Evolutionary conservation across 305 asterid genomes (phyloP), one percentile per base, ranked within the genome.

Genomic region (Lippia alba): DNA sequence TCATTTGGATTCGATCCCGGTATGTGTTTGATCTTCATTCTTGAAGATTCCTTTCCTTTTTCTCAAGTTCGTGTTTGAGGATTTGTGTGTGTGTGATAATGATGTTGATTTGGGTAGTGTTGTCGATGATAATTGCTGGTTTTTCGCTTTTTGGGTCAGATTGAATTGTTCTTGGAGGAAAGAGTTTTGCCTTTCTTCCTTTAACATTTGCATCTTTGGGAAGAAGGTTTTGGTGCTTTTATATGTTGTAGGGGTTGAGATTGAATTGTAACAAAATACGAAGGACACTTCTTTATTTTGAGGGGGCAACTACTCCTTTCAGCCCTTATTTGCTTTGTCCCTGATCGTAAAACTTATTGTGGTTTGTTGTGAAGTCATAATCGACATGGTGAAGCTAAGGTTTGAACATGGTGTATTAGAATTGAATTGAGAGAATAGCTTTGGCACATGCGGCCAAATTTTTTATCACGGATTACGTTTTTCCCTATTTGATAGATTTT

Each of bases 1-100:
- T 30, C 99, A 94, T 78, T 78, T 94, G 75, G 96, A 88, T 67
- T 94, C 99, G 4, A 89, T 94, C 44, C 94, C 97, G 81, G 97
- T 94, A 81, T 58, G 64, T 58, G 64, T 65, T 12, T 69, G 65
- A 49, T 65, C 17, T 51, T 60, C 39, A 34, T 3, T 40, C 12
- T 68, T 39, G n/a, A 12, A 12, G 64, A 36, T 36, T 36, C 9
- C 9, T 56, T 49, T 40, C 17, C 64, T 49, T 45, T 17, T 51
- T 24, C 8, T 36, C 41, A 20, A 34, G 60, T 67, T 75, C 46
- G 12, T 45, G 63, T 56, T 68, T 56, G 50, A 34, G 54, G 63
- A 60, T 69, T 41, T 62, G 7, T 20, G 75, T 49, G 4, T 70
- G 17, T 67, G 1, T 65, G 69, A 17, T 55, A 40, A 9, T 32